Evolutionary conservation across 2,329 filamentous ascomycete species (phyloP).

Genomic region (Amauroascus verrucosus): DNA sequence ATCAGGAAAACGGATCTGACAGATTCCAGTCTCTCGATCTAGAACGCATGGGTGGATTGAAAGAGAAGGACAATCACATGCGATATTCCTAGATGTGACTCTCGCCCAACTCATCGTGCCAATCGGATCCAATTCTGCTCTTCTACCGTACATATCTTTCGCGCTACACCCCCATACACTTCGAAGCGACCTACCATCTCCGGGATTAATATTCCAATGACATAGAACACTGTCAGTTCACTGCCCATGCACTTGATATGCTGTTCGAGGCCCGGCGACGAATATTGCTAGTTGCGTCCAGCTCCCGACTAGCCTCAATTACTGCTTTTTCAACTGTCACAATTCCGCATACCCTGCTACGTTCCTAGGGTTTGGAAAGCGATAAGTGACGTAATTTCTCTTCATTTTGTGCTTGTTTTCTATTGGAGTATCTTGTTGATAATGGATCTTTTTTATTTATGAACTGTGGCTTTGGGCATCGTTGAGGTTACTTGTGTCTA

Average conservation of each 20-base stretch:
- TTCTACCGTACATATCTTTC: neutral
- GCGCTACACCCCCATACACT: slow-evolving; percentile 12
- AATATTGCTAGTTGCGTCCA: slow-evolving; percentile 2
- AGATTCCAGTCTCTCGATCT: slow-evolving; percentile 92
- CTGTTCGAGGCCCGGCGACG: neutral
- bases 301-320: slow-evolving; percentile 6
- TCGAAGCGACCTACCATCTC: slow-evolving; percentile 9
- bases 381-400: slow-evolving; percentile 13
- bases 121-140: neutral
- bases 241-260: slow-evolving; percentile 17
- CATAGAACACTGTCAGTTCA: slow-evolving; percentile 13
- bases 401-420: slow-evolving; percentile 19
- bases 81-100: slow-evolving; percentile 27
- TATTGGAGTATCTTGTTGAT: slow-evolving; percentile 15
- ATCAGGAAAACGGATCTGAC: slow-evolving; percentile 67
- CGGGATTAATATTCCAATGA: neutral
- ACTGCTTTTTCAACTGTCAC: slow-evolving; percentile 1
- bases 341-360: slow-evolving; percentile 26
- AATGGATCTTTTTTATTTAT: slow-evolving; percentile 11
- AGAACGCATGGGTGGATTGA: slow-evolving; percentile 84
- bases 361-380: slow-evolving; percentile 32
- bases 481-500: neutral
- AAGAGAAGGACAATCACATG: slow-evolving; percentile 58
- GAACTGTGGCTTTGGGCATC: slow-evolving; percentile 3
- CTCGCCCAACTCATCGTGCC: neutral